phyloP scores from a whole-genome alignment of 805 yeast genomes.

The Lipomyces mesembrius region DNA sequence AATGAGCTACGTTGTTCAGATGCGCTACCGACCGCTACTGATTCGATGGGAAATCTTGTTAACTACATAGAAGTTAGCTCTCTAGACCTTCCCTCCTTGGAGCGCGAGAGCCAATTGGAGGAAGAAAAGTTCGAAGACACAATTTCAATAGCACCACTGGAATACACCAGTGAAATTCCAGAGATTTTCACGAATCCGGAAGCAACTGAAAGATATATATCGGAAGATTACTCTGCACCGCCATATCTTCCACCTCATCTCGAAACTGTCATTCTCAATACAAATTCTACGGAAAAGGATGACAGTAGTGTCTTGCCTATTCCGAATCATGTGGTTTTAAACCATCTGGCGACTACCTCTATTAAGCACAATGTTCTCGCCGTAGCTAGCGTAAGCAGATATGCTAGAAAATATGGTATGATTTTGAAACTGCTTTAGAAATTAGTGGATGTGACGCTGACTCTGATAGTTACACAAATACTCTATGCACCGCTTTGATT shows the following conservation, averaged over 20 bases:
- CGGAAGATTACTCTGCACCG: conserved; percentile 67
- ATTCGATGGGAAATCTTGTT: conserved; percentile 93
- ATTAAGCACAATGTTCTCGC: conserved; percentile 92
- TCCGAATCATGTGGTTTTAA: conserved; percentile 92
- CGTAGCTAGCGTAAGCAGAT: conserved; percentile 88
- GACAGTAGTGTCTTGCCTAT: conserved; percentile 88
- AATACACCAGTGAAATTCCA: conserved; percentile 50
- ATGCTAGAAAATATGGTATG: conserved; percentile 77
- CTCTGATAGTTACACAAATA: conserved; percentile 60
- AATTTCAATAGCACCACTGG: conserved; percentile 31
- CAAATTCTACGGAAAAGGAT: conserved; percentile 69
- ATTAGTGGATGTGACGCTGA: neutral
- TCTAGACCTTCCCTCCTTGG: conserved; percentile 37
- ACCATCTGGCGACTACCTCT: conserved; percentile 93
- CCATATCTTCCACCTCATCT: conserved; percentile 97
- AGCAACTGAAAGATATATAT: conserved; percentile 47
- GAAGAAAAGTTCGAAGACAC: conserved; percentile 37
- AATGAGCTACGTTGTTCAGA: conserved; percentile 89
- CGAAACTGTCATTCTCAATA: conserved; percentile 87
- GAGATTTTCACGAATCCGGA: conserved; percentile 51
- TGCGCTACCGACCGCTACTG: conserved; percentile 93
- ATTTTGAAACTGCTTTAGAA: neutral
- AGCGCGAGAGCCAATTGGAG: conserved; percentile 34
- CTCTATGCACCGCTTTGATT: conserved; percentile 69
- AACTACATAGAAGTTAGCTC: conserved; percentile 76